Evolutionary conservation across 306 rosid genomes (phyloP), one percentile per base, ranked within the genome.

Genomic region (Gynostemma pentaphyllum): DNA sequence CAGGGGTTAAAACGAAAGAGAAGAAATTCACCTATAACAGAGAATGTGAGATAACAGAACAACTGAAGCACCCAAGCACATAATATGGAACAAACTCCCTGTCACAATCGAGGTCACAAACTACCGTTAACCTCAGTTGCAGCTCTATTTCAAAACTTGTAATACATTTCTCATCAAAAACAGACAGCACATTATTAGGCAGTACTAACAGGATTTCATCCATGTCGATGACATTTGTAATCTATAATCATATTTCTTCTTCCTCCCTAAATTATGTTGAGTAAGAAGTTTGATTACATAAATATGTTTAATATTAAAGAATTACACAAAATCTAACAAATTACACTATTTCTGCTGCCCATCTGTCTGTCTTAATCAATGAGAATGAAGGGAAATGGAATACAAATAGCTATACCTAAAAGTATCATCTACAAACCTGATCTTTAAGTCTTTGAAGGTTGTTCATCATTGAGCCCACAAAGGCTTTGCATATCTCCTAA

Each of bases 271-370:
- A 51, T 53, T 68, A 55, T 54, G 70, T 48, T 41, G 69, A 73
- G 68, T 68, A 50, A 50, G 37, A 24, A 41, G 36, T 21, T 34
- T 37, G 66, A 65, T 61, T 60, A 61, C 71, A 68, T 80, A 67
- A 73, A 72, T 74, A 80, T 74, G 73, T 74, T 79, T 74, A 67
- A 75, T 65, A 53, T 69, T 70, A 83, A 85, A 72, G 72, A 80
- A 79, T 79, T 77, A 71, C 73, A 80, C 79, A 75, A 24, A 79
- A 69, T 77, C 74, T 70, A 72, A 72, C 79, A 72, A 68, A 68
- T 69, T 72, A 51, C 79, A 74, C 37, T 70, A 61, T 68, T 55
- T 78, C 74, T 70, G 73, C 75, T 29, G 77, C 72, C 81, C 74
- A 78, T 72, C 78, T 68, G 68, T 75, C 74, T 74, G 21, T 76